Conservation (phyloP, 129 eudicot species). For the Dittrichia graveolens region DNA sequence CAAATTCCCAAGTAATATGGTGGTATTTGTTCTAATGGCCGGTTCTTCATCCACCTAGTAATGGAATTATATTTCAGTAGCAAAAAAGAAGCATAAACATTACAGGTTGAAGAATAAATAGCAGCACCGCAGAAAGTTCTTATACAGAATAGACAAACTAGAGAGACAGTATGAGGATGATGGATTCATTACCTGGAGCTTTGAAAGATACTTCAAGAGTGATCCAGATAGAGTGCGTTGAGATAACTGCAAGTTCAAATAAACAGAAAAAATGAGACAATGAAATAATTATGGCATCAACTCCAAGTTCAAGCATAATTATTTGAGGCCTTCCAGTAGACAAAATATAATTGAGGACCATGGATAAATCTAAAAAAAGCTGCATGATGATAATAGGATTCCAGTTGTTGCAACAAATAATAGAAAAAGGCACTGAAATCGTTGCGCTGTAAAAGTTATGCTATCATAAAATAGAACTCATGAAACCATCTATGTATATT, state of each 20-base stretch:
- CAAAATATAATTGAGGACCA: background rate
- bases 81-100: background rate
- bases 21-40: conserved; percentile 90
- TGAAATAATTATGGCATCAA: background rate
- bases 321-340: conserved; percentile 2
- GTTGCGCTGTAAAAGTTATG: background rate
- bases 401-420: background rate
- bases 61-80: background rate
- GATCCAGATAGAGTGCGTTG: conserved; percentile 92
- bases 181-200: conserved; percentile 60
- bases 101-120: conserved; percentile 15
- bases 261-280: conserved; percentile 6
- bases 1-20: conserved; percentile 87
- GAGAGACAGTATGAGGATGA: background rate
- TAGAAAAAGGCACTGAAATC: background rate
- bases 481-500: background rate
- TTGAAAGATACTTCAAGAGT: conserved; percentile 83
- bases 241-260: conserved; percentile 64
- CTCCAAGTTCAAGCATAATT: background rate
- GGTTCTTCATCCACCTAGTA: conserved; percentile 89
- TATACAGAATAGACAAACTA: background rate
- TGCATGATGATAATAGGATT: background rate
- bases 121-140: conserved; percentile 1
- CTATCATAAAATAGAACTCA: background rate
- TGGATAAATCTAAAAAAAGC: background rate